Percentiles rank a stretch among this genome's conserved stretches.
Evolutionary conservation across 768 basidiomycete genomes (phyloP).

Genomic region (Lactarius quietus): DNA sequence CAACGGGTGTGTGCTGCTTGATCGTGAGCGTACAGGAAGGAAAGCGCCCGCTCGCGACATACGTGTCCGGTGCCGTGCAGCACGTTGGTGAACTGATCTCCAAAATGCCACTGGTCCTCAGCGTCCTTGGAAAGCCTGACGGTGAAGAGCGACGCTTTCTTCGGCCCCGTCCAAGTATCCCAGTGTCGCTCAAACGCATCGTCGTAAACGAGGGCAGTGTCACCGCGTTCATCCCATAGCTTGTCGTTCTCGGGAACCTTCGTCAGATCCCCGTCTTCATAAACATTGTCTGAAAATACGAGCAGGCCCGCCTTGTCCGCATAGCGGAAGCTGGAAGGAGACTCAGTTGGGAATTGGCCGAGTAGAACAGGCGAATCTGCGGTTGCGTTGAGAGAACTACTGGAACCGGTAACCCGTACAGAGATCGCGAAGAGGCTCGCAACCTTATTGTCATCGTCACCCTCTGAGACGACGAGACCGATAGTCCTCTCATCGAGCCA

Average conservation of each 20-base stretch:
- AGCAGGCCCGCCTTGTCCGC: conserved; percentile 53
- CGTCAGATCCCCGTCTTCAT: conserved; percentile 68
- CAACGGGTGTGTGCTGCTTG: conserved; percentile 63
- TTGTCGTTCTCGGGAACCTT: conserved; percentile 68
- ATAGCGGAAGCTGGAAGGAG: conserved; percentile 69
- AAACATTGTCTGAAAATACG: conserved; percentile 84
- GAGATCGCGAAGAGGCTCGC: conserved; percentile 60
- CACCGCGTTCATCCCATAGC: conserved; percentile 67
- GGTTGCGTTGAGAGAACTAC: conserved; percentile 32
- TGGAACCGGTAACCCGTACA: conserved; percentile 45
- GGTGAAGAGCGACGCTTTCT: conserved; percentile 68
- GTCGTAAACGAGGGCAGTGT: conserved; percentile 55
- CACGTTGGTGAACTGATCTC: conserved; percentile 51
- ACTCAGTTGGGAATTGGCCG: conserved; percentile 65
- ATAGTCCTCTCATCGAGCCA: conserved; percentile 75
- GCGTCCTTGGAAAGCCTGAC: conserved; percentile 50
- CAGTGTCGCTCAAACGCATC: conserved; percentile 48
- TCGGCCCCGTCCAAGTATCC: conserved; percentile 69
- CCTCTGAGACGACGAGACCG: conserved; percentile 53
- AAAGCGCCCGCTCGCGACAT: conserved; percentile 28
- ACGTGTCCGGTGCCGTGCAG: conserved; percentile 71
- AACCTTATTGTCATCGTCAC: conserved; percentile 44
- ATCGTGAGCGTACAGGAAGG: not conserved
- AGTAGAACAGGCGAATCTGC: conserved; percentile 45
- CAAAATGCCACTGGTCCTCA: conserved; percentile 53